Evolutionary conservation across 2,329 filamentous ascomycete genomes (phyloP).

Genomic region (Aschersonia sp.): DNA sequence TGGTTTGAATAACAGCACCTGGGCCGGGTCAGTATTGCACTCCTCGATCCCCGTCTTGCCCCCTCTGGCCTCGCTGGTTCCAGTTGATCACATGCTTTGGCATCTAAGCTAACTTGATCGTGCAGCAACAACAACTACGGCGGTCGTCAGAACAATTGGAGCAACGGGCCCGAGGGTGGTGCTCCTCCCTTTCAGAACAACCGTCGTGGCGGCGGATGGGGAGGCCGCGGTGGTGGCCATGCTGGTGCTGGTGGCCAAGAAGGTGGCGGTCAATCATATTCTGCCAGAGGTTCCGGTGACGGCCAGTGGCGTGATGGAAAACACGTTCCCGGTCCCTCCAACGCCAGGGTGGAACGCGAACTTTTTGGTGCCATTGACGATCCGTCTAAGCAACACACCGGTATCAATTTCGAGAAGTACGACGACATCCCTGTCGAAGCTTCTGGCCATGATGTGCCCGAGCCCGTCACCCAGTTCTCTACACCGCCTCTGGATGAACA

Average conservation of each 20-base stretch:
- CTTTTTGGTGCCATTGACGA: slow-evolving; percentile 87
- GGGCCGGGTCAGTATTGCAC: slow-evolving; percentile 30
- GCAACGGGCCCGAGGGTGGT: slow-evolving; percentile 10
- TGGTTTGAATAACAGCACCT: slow-evolving; percentile 34
- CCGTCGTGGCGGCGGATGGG: slow-evolving; percentile 19
- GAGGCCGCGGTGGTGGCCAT: slow-evolving; percentile 19
- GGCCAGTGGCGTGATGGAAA: slow-evolving; percentile 96
- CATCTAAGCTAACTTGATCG: not conserved
- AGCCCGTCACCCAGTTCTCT: slow-evolving; percentile 78
- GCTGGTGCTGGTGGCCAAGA: slow-evolving; percentile 15
- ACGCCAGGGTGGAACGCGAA: slow-evolving; percentile 84
- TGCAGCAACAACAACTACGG: slow-evolving; percentile 10
- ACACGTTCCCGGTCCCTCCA: slow-evolving; percentile 79
- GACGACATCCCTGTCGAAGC: slow-evolving; percentile 98
- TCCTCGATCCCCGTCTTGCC: no score
- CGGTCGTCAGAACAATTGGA: slow-evolving; percentile 20
- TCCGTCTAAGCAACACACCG: slow-evolving; percentile 86
- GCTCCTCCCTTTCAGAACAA: slow-evolving; percentile 10
- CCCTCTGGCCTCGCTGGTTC: no score
- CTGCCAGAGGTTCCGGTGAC: slow-evolving; percentile 74
- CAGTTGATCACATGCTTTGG: not conserved
- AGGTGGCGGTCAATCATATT: slow-evolving; percentile 34
- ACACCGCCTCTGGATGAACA: slow-evolving; percentile 94
- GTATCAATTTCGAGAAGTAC: slow-evolving; percentile 99
- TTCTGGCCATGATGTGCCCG: slow-evolving; percentile 83